These are phyloP conservation scores for Lipomyces starkeyi DNA, from an alignment of 805 yeast genomes.

Conservation along the genomic window DNA sequence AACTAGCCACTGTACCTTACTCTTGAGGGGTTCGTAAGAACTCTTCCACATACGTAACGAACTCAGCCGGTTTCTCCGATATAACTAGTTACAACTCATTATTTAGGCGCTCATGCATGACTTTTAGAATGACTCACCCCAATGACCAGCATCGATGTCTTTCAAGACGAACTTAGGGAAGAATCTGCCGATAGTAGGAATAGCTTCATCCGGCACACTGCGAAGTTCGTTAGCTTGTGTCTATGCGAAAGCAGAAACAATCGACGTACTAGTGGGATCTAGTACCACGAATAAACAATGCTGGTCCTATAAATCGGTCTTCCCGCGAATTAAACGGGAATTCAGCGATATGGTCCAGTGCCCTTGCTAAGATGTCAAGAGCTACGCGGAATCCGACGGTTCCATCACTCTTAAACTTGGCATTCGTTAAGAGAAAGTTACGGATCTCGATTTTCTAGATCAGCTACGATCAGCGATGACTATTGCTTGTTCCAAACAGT, in stretches of 20 bases:
- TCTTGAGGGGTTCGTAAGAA: conserved; percentile 55
- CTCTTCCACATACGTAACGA: conserved; percentile 64
- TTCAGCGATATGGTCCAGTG: conserved; percentile 69
- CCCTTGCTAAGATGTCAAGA: conserved; percentile 66
- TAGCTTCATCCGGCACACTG: conserved; percentile 75
- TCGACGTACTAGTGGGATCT: conserved; percentile 60
- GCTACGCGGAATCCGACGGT: conserved; percentile 65
- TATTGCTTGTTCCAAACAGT: conserved; percentile 4
- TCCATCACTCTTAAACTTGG: conserved; percentile 54
- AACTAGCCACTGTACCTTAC: neutral
- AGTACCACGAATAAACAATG: conserved; percentile 80
- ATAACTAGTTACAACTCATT: conserved; percentile 51
- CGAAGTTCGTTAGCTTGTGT: neutral
- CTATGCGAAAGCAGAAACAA: neutral
- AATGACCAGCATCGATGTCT: conserved; percentile 87
- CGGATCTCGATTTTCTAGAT: conserved; percentile 59
- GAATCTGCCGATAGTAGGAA: conserved; percentile 72
- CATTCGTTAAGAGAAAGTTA: conserved; percentile 78
- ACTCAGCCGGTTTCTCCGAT: conserved; percentile 82
- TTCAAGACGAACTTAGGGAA: conserved; percentile 78
- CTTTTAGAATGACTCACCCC: conserved; percentile 52
- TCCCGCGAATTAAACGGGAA: conserved; percentile 73
- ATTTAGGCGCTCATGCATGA: conserved; percentile 35
- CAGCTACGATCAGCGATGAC: neutral
- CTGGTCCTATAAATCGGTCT: conserved; percentile 69